Evolutionary conservation across 106 monocot species (phyloP).

Genomic region (Cymbidium sinense): DNA sequence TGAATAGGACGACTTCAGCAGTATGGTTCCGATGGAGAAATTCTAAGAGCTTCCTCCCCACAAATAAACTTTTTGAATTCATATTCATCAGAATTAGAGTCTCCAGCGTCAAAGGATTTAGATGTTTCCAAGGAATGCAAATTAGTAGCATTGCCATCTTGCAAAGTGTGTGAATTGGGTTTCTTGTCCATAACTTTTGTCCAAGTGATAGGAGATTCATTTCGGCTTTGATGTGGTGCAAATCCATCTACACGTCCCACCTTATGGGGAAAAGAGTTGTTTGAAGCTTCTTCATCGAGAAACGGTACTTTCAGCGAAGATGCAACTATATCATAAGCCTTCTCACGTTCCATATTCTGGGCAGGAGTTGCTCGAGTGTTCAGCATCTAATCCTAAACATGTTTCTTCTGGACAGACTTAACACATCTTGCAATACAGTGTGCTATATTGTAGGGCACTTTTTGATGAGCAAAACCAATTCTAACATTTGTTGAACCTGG

Average conservation of each 20-base stretch:
- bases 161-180: too few relatives aligned
- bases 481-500: conserved; percentile 92
- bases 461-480: conserved; percentile 77
- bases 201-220: conserved; percentile 53
- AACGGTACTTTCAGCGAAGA: conserved; percentile 66
- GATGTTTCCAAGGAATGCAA: too few relatives aligned
- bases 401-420: conserved; percentile 17
- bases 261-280: conserved; percentile 63
- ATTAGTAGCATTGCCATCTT: too few relatives aligned
- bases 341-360: conserved; percentile 62
- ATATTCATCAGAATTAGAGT: conserved; percentile 22
- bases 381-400: conserved; percentile 70
- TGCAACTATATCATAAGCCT: conserved; percentile 82
- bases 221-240: too few relatives aligned
- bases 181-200: conserved; percentile 72
- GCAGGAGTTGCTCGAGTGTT: conserved; percentile 49
- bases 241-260: conserved; percentile 70
- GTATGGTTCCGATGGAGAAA: conserved; percentile 73
- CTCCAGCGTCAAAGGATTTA: conserved; percentile 20
- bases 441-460: conserved; percentile 66
- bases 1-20: conserved; percentile 71
- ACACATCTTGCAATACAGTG: conserved; percentile 80
- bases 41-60: conserved; percentile 77
- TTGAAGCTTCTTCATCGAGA: conserved; percentile 59
- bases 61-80: conserved; percentile 49